Base-by-base conservation (phyloP, 73 alveolate genomes). In the Urostyla sp. region DNA sequence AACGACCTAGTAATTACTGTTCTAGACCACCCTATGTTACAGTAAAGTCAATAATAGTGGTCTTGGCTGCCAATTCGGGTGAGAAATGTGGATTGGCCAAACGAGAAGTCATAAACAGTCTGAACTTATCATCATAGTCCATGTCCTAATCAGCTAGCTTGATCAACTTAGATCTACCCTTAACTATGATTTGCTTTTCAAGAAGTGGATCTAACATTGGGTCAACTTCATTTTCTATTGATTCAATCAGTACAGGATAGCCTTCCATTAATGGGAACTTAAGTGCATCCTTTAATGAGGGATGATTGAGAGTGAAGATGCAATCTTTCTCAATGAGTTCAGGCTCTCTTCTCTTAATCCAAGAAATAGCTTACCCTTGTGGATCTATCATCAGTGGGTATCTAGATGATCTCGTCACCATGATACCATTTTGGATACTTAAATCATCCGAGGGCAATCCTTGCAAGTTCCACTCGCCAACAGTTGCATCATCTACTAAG, bases 401-500 rank as follows among this genome's bases (percentile, higher is more conserved):
- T 61, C 99, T 91, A 53, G 99, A 91, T 21, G 99, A 94, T 37
- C 99, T 92, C 28, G 99, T 98, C 83, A 98, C 99, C 99, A 98
- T 97, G 72, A 98, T 98, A 90, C 98, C 99, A 81, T 98, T 98
- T 90, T 98, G 98, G 59, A 98, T 92, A 49, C 99, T 91, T 56
- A 98, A 90, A 57, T 98, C 99, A 92, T 98, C 99, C 60, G 97
- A 88, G 27, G 99, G 99, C 43, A 98, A 90, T 45, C 99, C 99
- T 88, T 98, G 95, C 89, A 98, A 86, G 66, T 96, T 97, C 99
- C 99, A 97, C 88, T 97, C 99, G 53, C 99, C 99, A 21, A 95
- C 98, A 59, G 99, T 97, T n/a, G 99, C 99, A 88, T 98, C 99
- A 90, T 98, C 99, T 21, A 98, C 99, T 75, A 98, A 87, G 96